Base-by-base conservation (phyloP, 176 grass and related monocot species). In the Eleusine coracana region DNA sequence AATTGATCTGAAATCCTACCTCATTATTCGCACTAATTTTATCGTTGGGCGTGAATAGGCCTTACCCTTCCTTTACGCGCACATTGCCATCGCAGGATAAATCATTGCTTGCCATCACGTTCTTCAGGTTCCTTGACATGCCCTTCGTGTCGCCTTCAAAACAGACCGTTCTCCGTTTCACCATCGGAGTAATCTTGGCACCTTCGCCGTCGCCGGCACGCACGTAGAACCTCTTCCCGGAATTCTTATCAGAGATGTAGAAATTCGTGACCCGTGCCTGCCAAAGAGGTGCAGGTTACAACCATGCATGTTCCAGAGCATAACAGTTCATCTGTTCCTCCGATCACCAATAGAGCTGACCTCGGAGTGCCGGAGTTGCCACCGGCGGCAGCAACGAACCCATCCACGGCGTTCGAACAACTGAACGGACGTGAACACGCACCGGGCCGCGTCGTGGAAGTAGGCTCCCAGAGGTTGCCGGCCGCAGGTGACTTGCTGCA, bases 401-500 rank as follows among this genome's bases (percentile, higher is more conserved):
- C 89, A 92, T 65, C 80, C 76, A n/a, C 65, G 88, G 83, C 81
- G 77, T 7, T 93, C 85, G 46, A 88, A 86, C 42, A 98, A 7
- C 73, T 88, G 68, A 2, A 81, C 85, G 17, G 96, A 91, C 49
- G 96, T 80, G 94, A 91, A 93, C 78, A 93, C 79, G 80, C 92
- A 98, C 42, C 92, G 75, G 18, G 85, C 76, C 15, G 90, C 81
- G 69, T 90, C 78, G 64, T 91, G 90, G 82, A 95, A 98, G 62
- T 21, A 75, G 60, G 92, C 79, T 15, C 68, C 66, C 5, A 95
- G 73, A 20, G 92, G 87, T 4, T 83, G 40, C 44, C 75, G 85
- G 34, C 92, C 96, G 75, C 96, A 98, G 60, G 96, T 98, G 27
- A 98, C 89, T 93, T 98, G 96, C 96, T 98, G 89, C 85, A 87